Base-by-base conservation (phyloP, 768 basidiomycete genomes). In the Rubroboletus pulcherrimus region DNA sequence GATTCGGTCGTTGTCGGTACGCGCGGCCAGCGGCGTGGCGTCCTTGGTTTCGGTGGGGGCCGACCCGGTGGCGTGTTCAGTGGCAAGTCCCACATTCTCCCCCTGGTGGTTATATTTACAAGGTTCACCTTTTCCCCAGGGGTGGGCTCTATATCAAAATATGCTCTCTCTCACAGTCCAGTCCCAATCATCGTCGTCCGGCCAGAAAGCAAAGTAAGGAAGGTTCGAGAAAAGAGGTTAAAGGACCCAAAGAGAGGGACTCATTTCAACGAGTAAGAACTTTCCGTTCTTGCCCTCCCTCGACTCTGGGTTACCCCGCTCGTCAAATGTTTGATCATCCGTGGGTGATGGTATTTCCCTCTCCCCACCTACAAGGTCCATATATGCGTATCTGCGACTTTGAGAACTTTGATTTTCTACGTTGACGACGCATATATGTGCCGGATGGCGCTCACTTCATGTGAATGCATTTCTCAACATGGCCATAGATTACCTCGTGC, bases 131-230 rank as follows among this genome's bases (percentile, higher is more conserved):
- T 67, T 82, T 47, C 75, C 76, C 73, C 77, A 47, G 83, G 76
- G 12, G 81, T 89, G 62, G 87, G 87, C 12, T 83, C 82, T 24
- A 83, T 88, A 7, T 64, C 48, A 57, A 89, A 85, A 61, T 89
- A 91, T 67, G 92, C 90, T 58, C 82, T 97, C 41, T 87, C 89
- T 17, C 93, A 91, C 66, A 94, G 93, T 1, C 93, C 96, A 1
- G 93, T 99, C 0, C 96, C 96, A 2, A 91, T 97, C 62, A 93
- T 98, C 58, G 96, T 98, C 49, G 94, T 98, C 40, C 81, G 93
- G 4, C 92, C 93, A 2, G 91, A 93, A 63, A 80, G 90, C 37
- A 93, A 94, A 66, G 85, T 94, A 30, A 82, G 83, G 59, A 95
- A 95, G 69, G 83, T 84, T 0, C 75, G 89, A 43, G 92, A 89